phyloP scores from a whole-genome alignment of 345 rosid genomes.

The Geranium brycei region DNA sequence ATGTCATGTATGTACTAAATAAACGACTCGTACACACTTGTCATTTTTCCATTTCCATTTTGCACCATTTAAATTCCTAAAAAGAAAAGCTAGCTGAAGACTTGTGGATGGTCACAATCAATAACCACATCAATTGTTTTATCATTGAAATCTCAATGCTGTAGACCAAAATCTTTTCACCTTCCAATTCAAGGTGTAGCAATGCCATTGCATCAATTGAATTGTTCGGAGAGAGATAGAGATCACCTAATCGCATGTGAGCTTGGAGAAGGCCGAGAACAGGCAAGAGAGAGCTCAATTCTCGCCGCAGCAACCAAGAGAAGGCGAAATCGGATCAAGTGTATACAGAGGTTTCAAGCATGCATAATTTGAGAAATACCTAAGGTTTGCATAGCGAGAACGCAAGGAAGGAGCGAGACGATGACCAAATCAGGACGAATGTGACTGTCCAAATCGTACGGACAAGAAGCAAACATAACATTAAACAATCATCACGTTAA shows the following conservation, averaged over 20 bases:
- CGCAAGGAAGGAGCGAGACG: slow-evolving; percentile 12
- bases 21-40: no score
- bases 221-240: neutral
- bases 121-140: no score
- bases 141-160: no score
- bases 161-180: neutral
- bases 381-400: slow-evolving; percentile 11
- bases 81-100: no score
- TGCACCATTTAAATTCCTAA: no score
- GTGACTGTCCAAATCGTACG: slow-evolving; percentile 25
- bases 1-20: no score
- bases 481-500: no score
- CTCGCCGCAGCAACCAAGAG: slow-evolving; percentile 43
- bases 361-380: slow-evolving; percentile 8
- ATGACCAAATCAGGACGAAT: slow-evolving; percentile 25
- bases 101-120: no score
- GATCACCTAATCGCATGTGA: slow-evolving; percentile 48
- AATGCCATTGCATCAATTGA: neutral
- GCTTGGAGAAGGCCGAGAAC: slow-evolving; percentile 56
- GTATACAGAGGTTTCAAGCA: neutral
- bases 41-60: no score
- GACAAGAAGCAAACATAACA: no score
- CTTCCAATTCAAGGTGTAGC: neutral
- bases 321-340: neutral
- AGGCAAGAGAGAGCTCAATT: slow-evolving; percentile 49